A percentile compares a stretch with the other conserved stretches of the same genome.
Conservation (phyloP, 371 early-diverging fungal genomes). For the Umbelopsis sp. region DNA sequence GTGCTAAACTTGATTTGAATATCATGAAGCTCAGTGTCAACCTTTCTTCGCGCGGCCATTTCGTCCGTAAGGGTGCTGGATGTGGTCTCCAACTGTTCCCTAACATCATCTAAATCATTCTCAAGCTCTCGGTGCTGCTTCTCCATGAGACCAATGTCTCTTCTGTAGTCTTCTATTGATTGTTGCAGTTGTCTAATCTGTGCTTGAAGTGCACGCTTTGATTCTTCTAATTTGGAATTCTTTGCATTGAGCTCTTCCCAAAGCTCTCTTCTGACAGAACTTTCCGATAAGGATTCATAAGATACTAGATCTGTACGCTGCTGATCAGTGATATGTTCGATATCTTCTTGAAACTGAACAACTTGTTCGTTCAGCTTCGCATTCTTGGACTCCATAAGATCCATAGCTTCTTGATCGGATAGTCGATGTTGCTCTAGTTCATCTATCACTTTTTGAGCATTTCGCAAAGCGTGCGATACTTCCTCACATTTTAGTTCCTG, state of each 20-base stretch:
- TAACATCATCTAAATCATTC: neutral
- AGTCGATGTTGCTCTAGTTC: neutral
- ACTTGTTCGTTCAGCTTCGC: neutral
- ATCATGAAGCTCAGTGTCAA: neutral
- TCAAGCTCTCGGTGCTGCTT: neutral
- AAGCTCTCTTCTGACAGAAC: neutral
- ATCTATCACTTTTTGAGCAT: neutral
- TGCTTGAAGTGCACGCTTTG: neutral
- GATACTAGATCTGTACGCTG: neutral
- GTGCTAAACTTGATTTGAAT: conserved; percentile 36
- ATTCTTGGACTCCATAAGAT: neutral
- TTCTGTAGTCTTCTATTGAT: neutral
- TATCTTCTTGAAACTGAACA: conserved; percentile 66
- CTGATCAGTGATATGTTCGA: conserved; percentile 60
- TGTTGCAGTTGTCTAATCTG: neutral
- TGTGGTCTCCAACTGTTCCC: neutral
- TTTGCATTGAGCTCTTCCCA: conserved; percentile 2
- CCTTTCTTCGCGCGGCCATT: neutral
- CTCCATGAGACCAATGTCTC: neutral
- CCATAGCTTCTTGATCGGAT: neutral
- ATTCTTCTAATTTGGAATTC: conserved; percentile 42
- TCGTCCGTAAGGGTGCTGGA: neutral
- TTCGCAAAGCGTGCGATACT: neutral
- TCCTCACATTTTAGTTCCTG: neutral
- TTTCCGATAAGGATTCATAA: neutral